phyloP scores from a whole-genome alignment of 1,284 basidiomycete genomes.

The Ceratobasidium sp. region DNA sequence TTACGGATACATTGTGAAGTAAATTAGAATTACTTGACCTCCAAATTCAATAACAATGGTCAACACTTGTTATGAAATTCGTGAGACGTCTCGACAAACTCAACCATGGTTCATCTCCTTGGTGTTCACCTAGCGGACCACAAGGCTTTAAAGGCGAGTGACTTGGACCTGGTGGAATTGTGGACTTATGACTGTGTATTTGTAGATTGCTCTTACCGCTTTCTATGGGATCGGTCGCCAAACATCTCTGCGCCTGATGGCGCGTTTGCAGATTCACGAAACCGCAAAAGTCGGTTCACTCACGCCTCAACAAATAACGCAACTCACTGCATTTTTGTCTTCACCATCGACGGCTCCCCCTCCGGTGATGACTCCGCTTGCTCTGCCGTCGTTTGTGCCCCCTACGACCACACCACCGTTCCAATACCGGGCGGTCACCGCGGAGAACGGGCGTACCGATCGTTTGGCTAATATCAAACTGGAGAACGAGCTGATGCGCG shows the following conservation, averaged over 20 bases:
- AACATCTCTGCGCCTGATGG: conserved; percentile 80
- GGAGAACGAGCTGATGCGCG: conserved; percentile 79
- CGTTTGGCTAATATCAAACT: conserved; percentile 75
- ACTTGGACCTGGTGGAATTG: not conserved
- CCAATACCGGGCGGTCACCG: conserved; percentile 45
- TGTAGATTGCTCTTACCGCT: conserved; percentile 78
- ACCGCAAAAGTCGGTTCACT: conserved; percentile 76
- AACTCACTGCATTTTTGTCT: conserved; percentile 85
- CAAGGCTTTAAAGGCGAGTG: conserved; percentile 43
- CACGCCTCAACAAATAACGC: conserved; percentile 79
- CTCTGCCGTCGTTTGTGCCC: conserved; percentile 54
- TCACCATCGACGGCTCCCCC: conserved; percentile 74
- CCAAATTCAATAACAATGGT: not conserved
- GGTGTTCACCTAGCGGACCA: conserved; percentile 43
- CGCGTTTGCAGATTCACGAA: conserved; percentile 86
- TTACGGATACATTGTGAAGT: not conserved
- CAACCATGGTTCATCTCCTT: conserved; percentile 38
- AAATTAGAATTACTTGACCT: not conserved
- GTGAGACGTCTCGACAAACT: not conserved
- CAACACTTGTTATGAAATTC: conserved; percentile 4
- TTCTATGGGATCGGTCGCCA: conserved; percentile 84
- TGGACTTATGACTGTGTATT: not conserved
- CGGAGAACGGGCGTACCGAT: conserved; percentile 53
- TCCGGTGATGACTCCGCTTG: conserved; percentile 68
- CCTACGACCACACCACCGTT: conserved; percentile 29